Conservation (phyloP, 2,329 filamentous ascomycete genomes). For the Metarhizium rileyi region DNA sequence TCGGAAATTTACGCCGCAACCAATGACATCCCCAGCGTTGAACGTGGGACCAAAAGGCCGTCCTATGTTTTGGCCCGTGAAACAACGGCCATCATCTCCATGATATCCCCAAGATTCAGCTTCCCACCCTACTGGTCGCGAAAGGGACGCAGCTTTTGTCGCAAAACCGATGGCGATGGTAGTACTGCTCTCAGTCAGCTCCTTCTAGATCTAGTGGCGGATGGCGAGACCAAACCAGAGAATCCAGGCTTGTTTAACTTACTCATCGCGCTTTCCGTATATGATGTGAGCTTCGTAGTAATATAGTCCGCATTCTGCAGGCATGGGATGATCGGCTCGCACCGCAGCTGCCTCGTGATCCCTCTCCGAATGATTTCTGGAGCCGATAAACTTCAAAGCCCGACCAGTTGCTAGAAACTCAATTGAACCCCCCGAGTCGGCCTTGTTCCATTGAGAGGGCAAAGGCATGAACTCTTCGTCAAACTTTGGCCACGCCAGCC, state of each 20-base stretch:
- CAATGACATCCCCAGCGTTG: slow-evolving; percentile 47
- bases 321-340: slow-evolving; percentile 78
- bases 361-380: slow-evolving; percentile 37
- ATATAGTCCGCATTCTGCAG: slow-evolving; percentile 82
- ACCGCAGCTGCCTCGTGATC: slow-evolving; percentile 73
- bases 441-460: slow-evolving; percentile 72
- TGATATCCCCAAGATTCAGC: slow-evolving; percentile 60
- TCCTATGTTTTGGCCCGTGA: slow-evolving; percentile 45
- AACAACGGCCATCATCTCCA: slow-evolving; percentile 56
- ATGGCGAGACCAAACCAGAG: background rate
- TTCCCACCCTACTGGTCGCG: slow-evolving; percentile 56
- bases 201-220: background rate
- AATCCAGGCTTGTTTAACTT: slow-evolving; percentile 21
- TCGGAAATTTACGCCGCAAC: slow-evolving; percentile 57
- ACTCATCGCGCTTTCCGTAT: slow-evolving; percentile 45
- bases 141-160: slow-evolving; percentile 40
- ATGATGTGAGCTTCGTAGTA: slow-evolving; percentile 69
- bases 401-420: slow-evolving; percentile 67
- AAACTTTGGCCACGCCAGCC: slow-evolving; percentile 48
- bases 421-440: slow-evolving; percentile 63
- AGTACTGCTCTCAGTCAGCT: slow-evolving; percentile 30
- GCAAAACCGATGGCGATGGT: slow-evolving; percentile 56
- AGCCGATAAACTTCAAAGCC: slow-evolving; percentile 53
- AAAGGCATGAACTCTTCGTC: slow-evolving; percentile 49
- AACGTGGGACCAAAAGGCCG: slow-evolving; percentile 49